Evolutionary conservation across 768 basidiomycete genomes (phyloP), one percentile per base, ranked within the genome.

Genomic region (Rhizopogon vinicolor): DNA sequence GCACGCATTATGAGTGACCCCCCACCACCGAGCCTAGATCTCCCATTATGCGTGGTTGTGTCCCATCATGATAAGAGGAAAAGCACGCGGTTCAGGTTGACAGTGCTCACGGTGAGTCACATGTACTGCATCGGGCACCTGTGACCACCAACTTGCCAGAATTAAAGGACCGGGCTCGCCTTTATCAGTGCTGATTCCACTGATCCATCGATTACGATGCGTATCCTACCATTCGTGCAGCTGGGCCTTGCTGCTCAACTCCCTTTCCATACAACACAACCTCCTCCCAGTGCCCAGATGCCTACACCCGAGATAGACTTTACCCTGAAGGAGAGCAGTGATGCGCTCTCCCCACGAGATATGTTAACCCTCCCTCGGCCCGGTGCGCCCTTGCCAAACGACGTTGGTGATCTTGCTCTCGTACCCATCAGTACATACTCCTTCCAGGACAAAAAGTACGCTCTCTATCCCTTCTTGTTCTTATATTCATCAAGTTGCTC

Each of bases 381-480:
- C 5, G 83, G 84, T 2, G 65, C 63, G 12, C 88, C 86, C 6
- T 72, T 83, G n/a, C 78, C 89, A 16, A 93, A 91, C 63, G 68
- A 75, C 14, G 75, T 72, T 0, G 91, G 88, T 22, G 84, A 89
- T 69, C 70, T 94, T 61, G 82, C 84, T 22, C 66, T 91, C 56
- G 75, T 89, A 18, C 74, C 85, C 3, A 74, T 83, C 64, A 84
- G 79, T 71, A 81, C 85, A 68, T 89, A 84, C 67, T 86, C 86
- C 12, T 79, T 91, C 56, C 75, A 84, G 49, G 83, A 87, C 54
- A 85, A 87, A 66, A 85, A 85, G 89, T 92, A 61, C 66, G 85
- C 69, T 29, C 37, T 50, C 22, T 41, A 9, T 35, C 51, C 44
- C 35, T 39, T 49, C 37, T 46, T 35, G 40, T 22, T 42, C 39